Conservation (phyloP, 257 asterid genomes). For the Thymus quinquecostatus region DNA sequence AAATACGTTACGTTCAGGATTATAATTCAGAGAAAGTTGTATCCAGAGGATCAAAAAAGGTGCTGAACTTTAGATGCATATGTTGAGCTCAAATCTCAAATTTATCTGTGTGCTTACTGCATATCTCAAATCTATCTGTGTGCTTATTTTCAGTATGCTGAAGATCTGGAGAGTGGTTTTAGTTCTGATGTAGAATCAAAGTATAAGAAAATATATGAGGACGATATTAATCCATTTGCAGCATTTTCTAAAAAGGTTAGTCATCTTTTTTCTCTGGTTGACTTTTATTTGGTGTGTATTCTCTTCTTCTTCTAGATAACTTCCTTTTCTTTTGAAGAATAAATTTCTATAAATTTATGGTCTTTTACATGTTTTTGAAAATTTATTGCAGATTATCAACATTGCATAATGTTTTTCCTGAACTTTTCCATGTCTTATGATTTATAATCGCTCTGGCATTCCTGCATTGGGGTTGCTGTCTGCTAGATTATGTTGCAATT, state of each 20-base stretch:
- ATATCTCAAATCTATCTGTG: constrained; percentile 31
- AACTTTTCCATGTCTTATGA: constrained; percentile 10
- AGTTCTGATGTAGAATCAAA: constrained; percentile 98
- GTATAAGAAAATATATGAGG: constrained; percentile 98
- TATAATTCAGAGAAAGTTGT: constrained; percentile 93
- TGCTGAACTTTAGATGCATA: constrained; percentile 38
- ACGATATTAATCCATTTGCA: constrained; percentile 98
- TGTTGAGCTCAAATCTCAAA: not conserved
- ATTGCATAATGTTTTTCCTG: constrained; percentile 23
- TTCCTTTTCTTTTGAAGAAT: constrained; percentile 24
- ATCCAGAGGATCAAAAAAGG: constrained; percentile 99
- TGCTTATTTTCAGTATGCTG: constrained; percentile 68
- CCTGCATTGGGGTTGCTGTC: constrained; percentile 7
- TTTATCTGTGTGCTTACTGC: not conserved
- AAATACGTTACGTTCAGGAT: constrained; percentile 98
- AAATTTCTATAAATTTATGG: constrained; percentile 1
- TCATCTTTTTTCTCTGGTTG: constrained; percentile 21
- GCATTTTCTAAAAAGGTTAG: constrained; percentile 93
- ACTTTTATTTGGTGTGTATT: constrained; percentile 41
- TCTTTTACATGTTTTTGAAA: constrained; percentile 20
- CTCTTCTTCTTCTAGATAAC: constrained; percentile 19
- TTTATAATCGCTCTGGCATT: not conserved
- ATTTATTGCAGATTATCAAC: constrained; percentile 3
- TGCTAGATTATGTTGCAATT: constrained; percentile 16
- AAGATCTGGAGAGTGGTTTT: constrained; percentile 93